Evolutionary conservation across 441 rosid species (phyloP), one percentile per base, ranked within the genome.

Genomic region (Euphorbia celastroides): DNA sequence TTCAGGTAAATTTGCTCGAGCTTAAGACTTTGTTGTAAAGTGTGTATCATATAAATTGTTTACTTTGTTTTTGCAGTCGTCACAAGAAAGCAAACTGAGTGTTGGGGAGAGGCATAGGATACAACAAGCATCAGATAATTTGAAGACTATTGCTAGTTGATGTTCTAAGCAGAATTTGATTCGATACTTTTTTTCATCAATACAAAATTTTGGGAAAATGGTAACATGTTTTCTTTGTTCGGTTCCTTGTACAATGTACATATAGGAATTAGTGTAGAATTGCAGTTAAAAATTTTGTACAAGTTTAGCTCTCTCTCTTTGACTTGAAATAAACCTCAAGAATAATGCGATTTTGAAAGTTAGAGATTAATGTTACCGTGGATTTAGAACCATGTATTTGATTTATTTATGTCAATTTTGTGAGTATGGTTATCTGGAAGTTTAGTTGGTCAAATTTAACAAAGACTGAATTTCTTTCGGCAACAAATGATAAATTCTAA

Each of bases 51-150:
- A 57, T 51, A 41, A 11, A 58, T 13, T 16, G 14, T 70, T 70
- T 63, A 64, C 22, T 2, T 68, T 52, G 57, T 27, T 80, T 68
- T 63, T 28, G 75, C 85, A 88, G 98, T 70, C 78, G 17, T 78
- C 84, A 0, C 69, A 63, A 68, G 76, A 70, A 57, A 48, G 66
- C 25, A 72, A 71, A 67, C 77, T 90, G 81, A 81, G 80, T 2
- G 68, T 84, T 7, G 87, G 86, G 77, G 90, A 82, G 76, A 86
- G 82, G 62, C 83, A 81, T 77, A 73, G 58, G 79, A 73, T 88
- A 64, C 83, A 75, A 63, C 51, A 63, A 55, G 80, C 85, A 14
- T 78, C 68, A 58, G 84, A 81, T 60, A 83, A 64, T 68, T 76
- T 88, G 48, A 80, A 64, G 80, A 73, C 75, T 59, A 74, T 82